These are phyloP conservation scores for Houttuynia cordata DNA, from an alignment of 164 flowering plant species.

Conservation along the genomic window DNA sequence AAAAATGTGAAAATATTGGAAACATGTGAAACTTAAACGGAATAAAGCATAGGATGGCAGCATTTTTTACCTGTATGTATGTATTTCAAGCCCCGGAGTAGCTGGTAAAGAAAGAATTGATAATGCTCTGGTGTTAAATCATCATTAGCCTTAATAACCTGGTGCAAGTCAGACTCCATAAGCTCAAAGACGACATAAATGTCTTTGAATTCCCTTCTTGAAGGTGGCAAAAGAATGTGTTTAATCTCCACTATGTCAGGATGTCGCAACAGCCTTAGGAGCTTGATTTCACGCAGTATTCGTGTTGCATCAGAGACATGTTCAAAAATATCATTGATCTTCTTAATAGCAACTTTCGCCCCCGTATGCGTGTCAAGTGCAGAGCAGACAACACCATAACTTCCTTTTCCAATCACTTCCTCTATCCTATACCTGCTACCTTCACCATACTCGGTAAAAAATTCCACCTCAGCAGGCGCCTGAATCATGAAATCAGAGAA, in stretches of 20 bases:
- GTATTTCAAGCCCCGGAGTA: constrained; percentile 87
- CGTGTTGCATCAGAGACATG: constrained; percentile 98
- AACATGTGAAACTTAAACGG: no score
- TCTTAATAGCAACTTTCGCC: constrained; percentile 93
- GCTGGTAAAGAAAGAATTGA: constrained; percentile 95
- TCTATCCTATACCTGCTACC: constrained; percentile 82
- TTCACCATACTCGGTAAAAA: constrained; percentile 95
- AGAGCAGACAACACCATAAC: constrained; percentile 95
- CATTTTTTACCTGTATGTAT: constrained; percentile 73
- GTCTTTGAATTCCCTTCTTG: constrained; percentile 91
- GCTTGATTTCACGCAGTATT: constrained; percentile 92
- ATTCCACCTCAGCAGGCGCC: constrained; percentile 72
- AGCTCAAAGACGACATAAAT: constrained; percentile 95
- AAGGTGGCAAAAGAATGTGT: constrained; percentile 92
- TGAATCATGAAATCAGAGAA: constrained; percentile 18
- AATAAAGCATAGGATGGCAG: neutral
- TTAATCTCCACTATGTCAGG: constrained; percentile 97
- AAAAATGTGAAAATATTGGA: neutral
- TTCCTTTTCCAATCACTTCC: constrained; percentile 97
- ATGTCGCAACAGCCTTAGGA: constrained; percentile 82
- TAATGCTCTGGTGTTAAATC: constrained; percentile 95
- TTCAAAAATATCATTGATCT: constrained; percentile 94
- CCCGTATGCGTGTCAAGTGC: constrained; percentile 81
- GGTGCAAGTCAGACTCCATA: constrained; percentile 96
- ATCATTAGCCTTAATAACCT: constrained; percentile 95